Evolutionary conservation across 768 basidiomycete genomes (phyloP).

Genomic region (Mycena floridula): DNA sequence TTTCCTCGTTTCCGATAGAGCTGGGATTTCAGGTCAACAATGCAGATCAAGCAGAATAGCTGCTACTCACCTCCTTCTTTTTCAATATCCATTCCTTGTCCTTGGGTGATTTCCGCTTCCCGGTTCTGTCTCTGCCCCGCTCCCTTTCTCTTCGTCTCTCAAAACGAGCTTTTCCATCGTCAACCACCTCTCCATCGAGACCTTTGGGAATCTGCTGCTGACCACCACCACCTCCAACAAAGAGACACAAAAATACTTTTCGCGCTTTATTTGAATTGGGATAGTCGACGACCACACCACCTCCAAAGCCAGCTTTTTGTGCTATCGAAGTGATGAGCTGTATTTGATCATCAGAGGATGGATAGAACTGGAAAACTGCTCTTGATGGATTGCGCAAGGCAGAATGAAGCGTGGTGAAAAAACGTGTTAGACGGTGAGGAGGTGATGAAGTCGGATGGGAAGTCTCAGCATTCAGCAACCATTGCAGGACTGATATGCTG

Average conservation of each 20-base stretch:
- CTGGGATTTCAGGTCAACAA: conserved; percentile 26
- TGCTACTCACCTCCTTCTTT: conserved; percentile 81
- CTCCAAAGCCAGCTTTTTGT: conserved; percentile 93
- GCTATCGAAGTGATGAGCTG: conserved; percentile 91
- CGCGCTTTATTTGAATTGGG: conserved; percentile 94
- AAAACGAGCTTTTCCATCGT: conserved; percentile 56
- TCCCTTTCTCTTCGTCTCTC: conserved; percentile 75
- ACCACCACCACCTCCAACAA: conserved; percentile 73
- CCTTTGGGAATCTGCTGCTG: conserved; percentile 69
- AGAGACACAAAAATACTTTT: conserved; percentile 91
- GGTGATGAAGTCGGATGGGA: conserved; percentile 86
- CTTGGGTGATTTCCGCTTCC: conserved; percentile 68
- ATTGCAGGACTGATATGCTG: conserved; percentile 98
- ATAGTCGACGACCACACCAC: conserved; percentile 94
- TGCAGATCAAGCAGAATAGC: neutral
- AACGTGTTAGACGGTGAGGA: conserved; percentile 76
- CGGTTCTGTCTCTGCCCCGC: conserved; percentile 45
- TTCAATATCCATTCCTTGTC: conserved; percentile 90
- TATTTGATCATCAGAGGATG: conserved; percentile 94
- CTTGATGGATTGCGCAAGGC: conserved; percentile 80
- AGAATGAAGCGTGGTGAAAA: conserved; percentile 91
- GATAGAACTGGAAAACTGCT: conserved; percentile 92
- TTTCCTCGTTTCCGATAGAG: conserved; percentile 83
- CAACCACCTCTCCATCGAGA: conserved; percentile 61
- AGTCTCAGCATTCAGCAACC: conserved; percentile 96